Evolutionary conservation across 2,329 filamentous ascomycete species (phyloP).

Genomic region (Pseudocercospora pini-densiflorae): DNA sequence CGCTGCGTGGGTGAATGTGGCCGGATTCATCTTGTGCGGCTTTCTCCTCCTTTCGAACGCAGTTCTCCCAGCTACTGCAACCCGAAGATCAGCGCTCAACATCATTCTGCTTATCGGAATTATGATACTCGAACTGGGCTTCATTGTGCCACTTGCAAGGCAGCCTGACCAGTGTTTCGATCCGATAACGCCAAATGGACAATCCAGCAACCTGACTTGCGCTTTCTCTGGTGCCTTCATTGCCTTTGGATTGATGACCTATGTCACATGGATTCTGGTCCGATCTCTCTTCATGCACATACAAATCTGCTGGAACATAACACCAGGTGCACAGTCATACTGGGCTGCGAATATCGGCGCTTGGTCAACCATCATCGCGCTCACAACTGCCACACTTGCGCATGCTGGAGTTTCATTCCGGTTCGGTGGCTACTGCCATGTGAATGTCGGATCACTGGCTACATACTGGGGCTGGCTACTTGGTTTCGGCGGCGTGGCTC

Average conservation of each 20-base stretch:
- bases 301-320: slow-evolving; percentile 44
- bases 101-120: slow-evolving; percentile 75
- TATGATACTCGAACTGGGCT: slow-evolving; percentile 77
- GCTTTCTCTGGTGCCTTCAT: slow-evolving; percentile 79
- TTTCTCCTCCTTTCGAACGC: slow-evolving; percentile 79
- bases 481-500: slow-evolving; percentile 38
- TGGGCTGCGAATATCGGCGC: slow-evolving; percentile 39
- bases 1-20: slow-evolving; percentile 80
- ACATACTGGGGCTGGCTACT: slow-evolving; percentile 48
- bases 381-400: slow-evolving; percentile 50
- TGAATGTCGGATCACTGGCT: slow-evolving; percentile 63
- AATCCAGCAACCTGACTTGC: slow-evolving; percentile 74
- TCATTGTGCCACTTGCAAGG: slow-evolving; percentile 77
- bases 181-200: slow-evolving; percentile 82
- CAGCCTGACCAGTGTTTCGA: slow-evolving; percentile 79
- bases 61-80: slow-evolving; percentile 77
- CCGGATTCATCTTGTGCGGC: slow-evolving; percentile 68
- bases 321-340: slow-evolving; percentile 39
- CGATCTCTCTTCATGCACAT: slow-evolving; percentile 46
- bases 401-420: slow-evolving; percentile 45
- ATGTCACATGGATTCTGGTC: slow-evolving; percentile 78
- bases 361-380: slow-evolving; percentile 37
- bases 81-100: slow-evolving; percentile 82
- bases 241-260: slow-evolving; percentile 77
- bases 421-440: slow-evolving; percentile 89